Evolutionary conservation across 2,329 filamentous ascomycete genomes (phyloP).

Genomic region (Mariannaea elegans): DNA sequence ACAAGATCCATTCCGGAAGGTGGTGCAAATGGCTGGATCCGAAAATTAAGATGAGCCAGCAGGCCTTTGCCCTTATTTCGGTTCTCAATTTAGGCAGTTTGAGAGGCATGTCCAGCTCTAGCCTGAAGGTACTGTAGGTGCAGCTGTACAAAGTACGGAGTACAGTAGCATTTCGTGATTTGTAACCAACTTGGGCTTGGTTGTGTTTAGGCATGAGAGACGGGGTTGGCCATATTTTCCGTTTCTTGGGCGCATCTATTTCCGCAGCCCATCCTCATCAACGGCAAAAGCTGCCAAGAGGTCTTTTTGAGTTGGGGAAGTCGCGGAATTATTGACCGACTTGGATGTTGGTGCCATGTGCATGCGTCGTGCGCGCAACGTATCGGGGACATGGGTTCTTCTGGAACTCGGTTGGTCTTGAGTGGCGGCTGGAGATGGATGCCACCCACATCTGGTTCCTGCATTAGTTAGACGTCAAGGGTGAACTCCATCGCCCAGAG

Average conservation of each 20-base stretch:
- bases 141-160: not conserved
- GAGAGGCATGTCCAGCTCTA: not conserved
- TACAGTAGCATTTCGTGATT: not conserved
- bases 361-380: not conserved
- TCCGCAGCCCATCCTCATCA: not conserved
- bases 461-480: slow-evolving; percentile 33
- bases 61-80: not conserved
- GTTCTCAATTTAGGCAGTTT: not conserved
- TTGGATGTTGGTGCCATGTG: slow-evolving; percentile 9
- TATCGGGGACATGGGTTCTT: slow-evolving; percentile 12
- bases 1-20: not conserved
- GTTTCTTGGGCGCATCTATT: not conserved
- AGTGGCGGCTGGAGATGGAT: slow-evolving; percentile 15
- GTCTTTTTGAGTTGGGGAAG: slow-evolving; percentile 10
- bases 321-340: slow-evolving; percentile 14
- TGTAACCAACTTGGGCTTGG: not conserved
- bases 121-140: not conserved
- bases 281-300: slow-evolving; percentile 9
- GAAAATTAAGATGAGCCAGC: not conserved
- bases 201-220: too few species aligned
- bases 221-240: slow-evolving; percentile 1
- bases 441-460: slow-evolving; percentile 36
- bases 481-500: not conserved
- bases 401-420: slow-evolving; percentile 9
- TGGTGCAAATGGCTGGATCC: not conserved